These are phyloP conservation scores for Heterobasidion irregulare DNA, from an alignment of 1,284 basidiomycete genomes.

Conservation along the genomic window DNA sequence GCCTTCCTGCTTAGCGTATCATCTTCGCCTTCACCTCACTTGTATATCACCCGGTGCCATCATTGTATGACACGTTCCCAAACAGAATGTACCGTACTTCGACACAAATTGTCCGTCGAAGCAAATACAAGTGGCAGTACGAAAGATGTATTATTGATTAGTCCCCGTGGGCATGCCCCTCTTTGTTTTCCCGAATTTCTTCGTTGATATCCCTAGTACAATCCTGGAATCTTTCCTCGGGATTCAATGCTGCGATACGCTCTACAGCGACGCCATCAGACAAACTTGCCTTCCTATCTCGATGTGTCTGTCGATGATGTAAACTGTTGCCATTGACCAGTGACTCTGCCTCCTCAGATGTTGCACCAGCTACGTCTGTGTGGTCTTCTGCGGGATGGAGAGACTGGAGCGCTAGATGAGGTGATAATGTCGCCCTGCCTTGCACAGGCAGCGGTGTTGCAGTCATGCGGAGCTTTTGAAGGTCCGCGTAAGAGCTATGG, in stretches of 20 bases:
- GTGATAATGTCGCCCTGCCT: background rate
- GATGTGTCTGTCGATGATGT: slow-evolving; percentile 32
- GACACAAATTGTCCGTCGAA: no score
- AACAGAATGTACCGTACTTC: no score
- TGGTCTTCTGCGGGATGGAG: slow-evolving; percentile 3
- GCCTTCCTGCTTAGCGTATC: slow-evolving; percentile 21
- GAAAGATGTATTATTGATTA: background rate
- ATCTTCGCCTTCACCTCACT: background rate
- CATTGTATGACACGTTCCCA: no score
- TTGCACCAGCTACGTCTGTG: background rate
- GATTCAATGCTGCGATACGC: slow-evolving; percentile 51
- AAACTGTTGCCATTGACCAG: slow-evolving; percentile 27
- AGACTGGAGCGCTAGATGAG: slow-evolving; percentile 1
- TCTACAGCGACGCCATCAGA: slow-evolving; percentile 55
- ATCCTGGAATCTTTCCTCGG: slow-evolving; percentile 36
- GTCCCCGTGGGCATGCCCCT: background rate
- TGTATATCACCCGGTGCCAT: no score
- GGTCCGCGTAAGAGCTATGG: slow-evolving; percentile 69
- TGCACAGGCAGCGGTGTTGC: slow-evolving; percentile 13
- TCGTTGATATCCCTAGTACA: slow-evolving; percentile 61
- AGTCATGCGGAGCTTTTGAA: slow-evolving; percentile 53
- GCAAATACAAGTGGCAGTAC: no score
- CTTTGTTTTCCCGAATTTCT: slow-evolving; percentile 39
- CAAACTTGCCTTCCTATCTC: slow-evolving; percentile 52
- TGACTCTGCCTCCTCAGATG: slow-evolving; percentile 7